phyloP scores from a whole-genome alignment of 768 basidiomycete species.

The Boletus reticuloceps region DNA sequence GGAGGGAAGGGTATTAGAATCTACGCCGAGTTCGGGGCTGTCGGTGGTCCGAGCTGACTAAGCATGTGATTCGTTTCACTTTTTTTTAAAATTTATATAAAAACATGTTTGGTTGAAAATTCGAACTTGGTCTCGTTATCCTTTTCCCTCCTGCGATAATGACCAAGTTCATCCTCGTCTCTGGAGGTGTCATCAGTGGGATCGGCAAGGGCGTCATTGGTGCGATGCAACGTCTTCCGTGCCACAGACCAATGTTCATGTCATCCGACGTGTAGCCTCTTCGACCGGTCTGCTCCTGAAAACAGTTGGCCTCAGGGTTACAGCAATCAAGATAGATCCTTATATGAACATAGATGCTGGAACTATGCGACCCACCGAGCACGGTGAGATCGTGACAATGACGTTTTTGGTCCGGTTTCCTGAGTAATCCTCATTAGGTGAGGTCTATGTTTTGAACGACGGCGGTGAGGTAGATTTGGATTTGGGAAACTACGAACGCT shows the following conservation, averaged over 20 bases:
- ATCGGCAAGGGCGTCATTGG: slow-evolving; percentile 99
- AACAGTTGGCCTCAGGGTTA: slow-evolving; percentile 93
- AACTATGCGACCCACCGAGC: slow-evolving; percentile 97
- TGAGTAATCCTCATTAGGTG: slow-evolving; percentile 51
- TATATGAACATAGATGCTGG: slow-evolving; percentile 99
- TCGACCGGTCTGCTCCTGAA: slow-evolving; percentile 95
- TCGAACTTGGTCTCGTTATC: neutral
- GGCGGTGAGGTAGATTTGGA: slow-evolving; percentile 98
- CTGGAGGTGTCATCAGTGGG: slow-evolving; percentile 96
- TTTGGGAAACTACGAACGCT: slow-evolving; percentile 97
- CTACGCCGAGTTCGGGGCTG: no score
- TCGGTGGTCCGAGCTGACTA: slow-evolving; percentile 9
- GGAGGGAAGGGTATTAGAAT: neutral
- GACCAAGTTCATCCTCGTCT: slow-evolving; percentile 96
- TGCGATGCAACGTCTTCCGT: slow-evolving; percentile 39
- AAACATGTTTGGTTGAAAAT: slow-evolving; percentile 3
- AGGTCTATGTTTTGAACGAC: slow-evolving; percentile 97
- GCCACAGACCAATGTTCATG: slow-evolving; percentile 19
- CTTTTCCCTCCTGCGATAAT: slow-evolving; percentile 37
- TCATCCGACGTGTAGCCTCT: slow-evolving; percentile 60
- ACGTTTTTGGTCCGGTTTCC: slow-evolving; percentile 2
- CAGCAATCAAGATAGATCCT: slow-evolving; percentile 99
- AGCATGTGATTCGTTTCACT: neutral
- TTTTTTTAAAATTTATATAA: neutral
- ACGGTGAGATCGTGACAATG: slow-evolving; percentile 58